Conservation (phyloP, 495 filamentous ascomycete genomes). For the Glonium stellatum region DNA sequence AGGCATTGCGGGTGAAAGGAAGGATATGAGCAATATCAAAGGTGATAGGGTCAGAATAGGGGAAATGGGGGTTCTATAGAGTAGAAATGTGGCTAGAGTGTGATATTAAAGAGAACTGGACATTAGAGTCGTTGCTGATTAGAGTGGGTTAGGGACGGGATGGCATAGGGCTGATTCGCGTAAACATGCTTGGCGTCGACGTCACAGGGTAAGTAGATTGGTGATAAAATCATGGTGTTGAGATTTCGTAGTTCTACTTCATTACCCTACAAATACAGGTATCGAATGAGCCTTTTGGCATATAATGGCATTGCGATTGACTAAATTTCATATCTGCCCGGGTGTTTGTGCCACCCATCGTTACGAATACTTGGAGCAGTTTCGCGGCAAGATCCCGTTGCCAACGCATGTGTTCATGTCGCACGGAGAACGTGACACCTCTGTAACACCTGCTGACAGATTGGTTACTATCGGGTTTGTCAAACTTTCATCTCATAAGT, state of each 20-base stretch:
- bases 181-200: background rate
- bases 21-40: background rate
- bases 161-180: background rate
- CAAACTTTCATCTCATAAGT: constrained; percentile 30
- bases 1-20: constrained; percentile 2
- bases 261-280: background rate
- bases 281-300: background rate
- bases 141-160: background rate
- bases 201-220: background rate
- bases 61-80: constrained; percentile 2
- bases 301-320: background rate
- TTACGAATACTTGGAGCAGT: background rate
- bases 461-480: background rate
- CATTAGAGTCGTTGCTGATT: background rate
- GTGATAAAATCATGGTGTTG: background rate
- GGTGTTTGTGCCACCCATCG: background rate
- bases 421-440: background rate
- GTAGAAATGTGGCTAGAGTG: background rate
- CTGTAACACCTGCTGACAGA: background rate
- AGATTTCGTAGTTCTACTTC: background rate
- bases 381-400: background rate
- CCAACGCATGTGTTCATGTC: background rate
- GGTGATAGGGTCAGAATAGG: background rate
- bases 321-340: background rate
- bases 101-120: background rate